Evolutionary conservation across 2,329 filamentous ascomycete genomes (phyloP).

Genomic region (Pseudocercospora macadamiae): DNA sequence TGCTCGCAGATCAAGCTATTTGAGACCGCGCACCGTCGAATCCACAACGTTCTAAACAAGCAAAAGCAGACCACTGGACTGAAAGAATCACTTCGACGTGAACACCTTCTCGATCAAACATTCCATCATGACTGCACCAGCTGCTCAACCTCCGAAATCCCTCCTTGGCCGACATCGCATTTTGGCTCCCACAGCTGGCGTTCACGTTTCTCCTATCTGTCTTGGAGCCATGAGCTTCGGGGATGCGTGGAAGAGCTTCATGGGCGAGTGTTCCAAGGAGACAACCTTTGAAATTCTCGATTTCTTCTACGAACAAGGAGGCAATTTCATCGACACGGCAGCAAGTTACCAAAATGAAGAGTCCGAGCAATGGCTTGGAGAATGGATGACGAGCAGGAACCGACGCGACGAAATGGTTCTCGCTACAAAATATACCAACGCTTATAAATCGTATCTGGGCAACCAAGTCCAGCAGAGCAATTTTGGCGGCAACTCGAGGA

Average conservation of each 20-base stretch:
- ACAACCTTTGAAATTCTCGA: slow-evolving; percentile 37
- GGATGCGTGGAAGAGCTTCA: slow-evolving; percentile 46
- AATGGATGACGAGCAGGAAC: slow-evolving; percentile 26
- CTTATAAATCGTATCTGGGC: slow-evolving; percentile 28
- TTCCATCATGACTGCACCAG: slow-evolving; percentile 11
- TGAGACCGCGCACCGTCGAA: too few species aligned
- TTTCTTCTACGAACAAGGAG: slow-evolving; percentile 38
- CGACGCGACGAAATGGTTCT: slow-evolving; percentile 70
- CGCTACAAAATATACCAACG: slow-evolving; percentile 43
- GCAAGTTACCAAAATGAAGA: slow-evolving; percentile 40
- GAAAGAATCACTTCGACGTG: neutral
- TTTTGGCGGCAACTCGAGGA: slow-evolving; percentile 62
- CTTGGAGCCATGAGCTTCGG: slow-evolving; percentile 60
- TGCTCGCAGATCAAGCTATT: neutral
- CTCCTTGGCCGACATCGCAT: slow-evolving; percentile 55
- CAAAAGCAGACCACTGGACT: too few species aligned
- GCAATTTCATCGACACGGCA: slow-evolving; percentile 48
- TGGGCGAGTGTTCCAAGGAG: slow-evolving; percentile 46
- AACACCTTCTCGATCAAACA: neutral
- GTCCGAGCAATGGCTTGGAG: slow-evolving; percentile 36
- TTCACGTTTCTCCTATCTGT: slow-evolving; percentile 56
- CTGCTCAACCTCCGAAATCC: slow-evolving; percentile 38
- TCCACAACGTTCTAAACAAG: too few species aligned
- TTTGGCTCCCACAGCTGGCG: slow-evolving; percentile 51
- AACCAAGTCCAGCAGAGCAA: slow-evolving; percentile 48